These are phyloP conservation scores for Litchi chinensis DNA, from an alignment of 345 rosid genomes.

Conservation along the genomic window DNA sequence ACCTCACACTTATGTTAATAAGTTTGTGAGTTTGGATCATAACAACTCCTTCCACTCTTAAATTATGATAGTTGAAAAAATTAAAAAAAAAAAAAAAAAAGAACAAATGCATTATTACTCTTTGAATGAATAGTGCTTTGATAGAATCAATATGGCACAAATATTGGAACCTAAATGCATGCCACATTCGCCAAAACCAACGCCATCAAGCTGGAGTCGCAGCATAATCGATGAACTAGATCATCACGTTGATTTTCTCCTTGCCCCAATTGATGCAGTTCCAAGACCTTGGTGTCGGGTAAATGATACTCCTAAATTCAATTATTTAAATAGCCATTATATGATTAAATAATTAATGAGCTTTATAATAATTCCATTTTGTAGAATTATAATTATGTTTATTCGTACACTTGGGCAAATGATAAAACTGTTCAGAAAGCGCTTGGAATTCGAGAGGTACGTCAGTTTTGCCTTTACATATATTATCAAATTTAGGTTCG, in stretches of 20 bases:
- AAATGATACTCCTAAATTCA: neutral
- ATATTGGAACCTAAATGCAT: neutral
- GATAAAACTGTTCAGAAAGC: conserved; percentile 34
- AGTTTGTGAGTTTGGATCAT: too few relatives aligned
- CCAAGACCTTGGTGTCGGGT: conserved; percentile 15
- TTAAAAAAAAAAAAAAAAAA: too few relatives aligned
- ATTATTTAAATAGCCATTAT: too few relatives aligned
- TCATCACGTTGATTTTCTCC: neutral
- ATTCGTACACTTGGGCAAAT: conserved; percentile 42
- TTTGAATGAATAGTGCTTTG: neutral
- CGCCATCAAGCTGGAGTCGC: neutral
- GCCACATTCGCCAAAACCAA: neutral
- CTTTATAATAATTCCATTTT: neutral
- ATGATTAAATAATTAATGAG: too few relatives aligned
- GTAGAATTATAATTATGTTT: conserved; percentile 28
- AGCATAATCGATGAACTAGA: neutral
- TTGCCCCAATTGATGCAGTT: neutral
- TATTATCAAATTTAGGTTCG: neutral
- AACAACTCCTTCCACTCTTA: too few relatives aligned
- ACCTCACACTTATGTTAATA: too few relatives aligned
- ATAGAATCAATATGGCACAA: neutral
- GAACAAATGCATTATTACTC: neutral
- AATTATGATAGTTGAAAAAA: too few relatives aligned
- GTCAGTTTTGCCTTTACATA: neutral
- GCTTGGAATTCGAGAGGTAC: conserved; percentile 33